These are phyloP conservation scores for Aurifilum marmelostoma DNA, from an alignment of 2,329 filamentous ascomycete genomes.

Conservation along the genomic window DNA sequence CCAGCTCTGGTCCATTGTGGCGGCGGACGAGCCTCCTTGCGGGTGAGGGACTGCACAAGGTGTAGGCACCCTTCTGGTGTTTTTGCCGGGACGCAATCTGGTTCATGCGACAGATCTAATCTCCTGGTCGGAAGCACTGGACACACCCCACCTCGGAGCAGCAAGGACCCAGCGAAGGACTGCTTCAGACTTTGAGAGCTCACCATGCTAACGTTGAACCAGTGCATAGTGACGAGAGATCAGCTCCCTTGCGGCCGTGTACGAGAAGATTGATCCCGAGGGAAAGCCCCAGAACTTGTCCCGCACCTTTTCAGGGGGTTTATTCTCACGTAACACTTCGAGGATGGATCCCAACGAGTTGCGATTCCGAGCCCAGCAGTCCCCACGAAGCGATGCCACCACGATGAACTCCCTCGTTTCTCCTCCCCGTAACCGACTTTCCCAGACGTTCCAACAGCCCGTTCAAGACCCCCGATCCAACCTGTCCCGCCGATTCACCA, in stretches of 20 bases:
- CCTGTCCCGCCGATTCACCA: slow-evolving; percentile 90
- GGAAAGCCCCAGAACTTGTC: slow-evolving; percentile 59
- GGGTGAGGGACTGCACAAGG: not conserved
- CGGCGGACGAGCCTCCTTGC: not conserved
- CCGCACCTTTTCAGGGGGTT: slow-evolving; percentile 37
- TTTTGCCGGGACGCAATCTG: slow-evolving; percentile 4
- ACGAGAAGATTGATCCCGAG: slow-evolving; percentile 63
- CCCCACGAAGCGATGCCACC: slow-evolving; percentile 73
- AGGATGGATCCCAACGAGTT: slow-evolving; percentile 71
- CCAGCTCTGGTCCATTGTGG: not conserved
- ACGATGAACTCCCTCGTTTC: slow-evolving; percentile 77
- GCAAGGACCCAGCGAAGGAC: slow-evolving; percentile 20
- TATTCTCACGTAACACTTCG: slow-evolving; percentile 40
- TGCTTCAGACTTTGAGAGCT: slow-evolving; percentile 19
- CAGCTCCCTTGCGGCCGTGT: slow-evolving; percentile 44
- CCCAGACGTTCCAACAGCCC: slow-evolving; percentile 50
- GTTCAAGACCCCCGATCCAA: slow-evolving; percentile 73
- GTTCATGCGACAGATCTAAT: slow-evolving; percentile 17
- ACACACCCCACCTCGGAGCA: slow-evolving; percentile 23
- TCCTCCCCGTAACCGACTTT: slow-evolving; percentile 71
- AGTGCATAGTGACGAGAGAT: slow-evolving; percentile 43
- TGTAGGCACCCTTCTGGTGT: slow-evolving; percentile 1
- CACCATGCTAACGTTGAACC: slow-evolving; percentile 25
- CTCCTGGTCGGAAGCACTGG: slow-evolving; percentile 10
- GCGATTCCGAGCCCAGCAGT: slow-evolving; percentile 77